phyloP scores from a whole-genome alignment of 306 rosid species.

The Cucurbita maxima region DNA sequence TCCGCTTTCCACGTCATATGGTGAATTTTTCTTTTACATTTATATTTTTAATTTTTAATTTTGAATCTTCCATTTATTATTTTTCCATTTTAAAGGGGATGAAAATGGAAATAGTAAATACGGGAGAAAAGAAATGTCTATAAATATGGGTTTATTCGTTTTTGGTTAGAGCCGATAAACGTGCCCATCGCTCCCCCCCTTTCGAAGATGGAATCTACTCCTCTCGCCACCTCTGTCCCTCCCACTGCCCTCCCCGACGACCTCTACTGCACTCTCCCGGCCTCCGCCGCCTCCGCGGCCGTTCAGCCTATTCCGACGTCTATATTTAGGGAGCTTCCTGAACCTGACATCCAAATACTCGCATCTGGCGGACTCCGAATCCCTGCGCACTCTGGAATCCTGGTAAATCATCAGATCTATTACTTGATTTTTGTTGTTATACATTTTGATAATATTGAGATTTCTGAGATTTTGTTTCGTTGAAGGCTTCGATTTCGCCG shows the following conservation, averaged over 20 bases:
- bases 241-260: slow-evolving; percentile 5
- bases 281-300: neutral
- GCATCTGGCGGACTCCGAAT: slow-evolving; percentile 55
- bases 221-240: neutral
- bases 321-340: slow-evolving; percentile 25
- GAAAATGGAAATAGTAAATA: neutral
- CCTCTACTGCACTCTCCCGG: slow-evolving; percentile 3
- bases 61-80: neutral
- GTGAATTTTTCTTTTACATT: neutral
- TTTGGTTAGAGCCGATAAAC: neutral
- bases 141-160: neutral
- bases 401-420: slow-evolving; percentile 21
- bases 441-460: no score
- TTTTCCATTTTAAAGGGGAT: neutral
- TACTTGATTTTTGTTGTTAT: neutral
- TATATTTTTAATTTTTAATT: neutral
- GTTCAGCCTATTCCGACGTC: neutral
- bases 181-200: neutral
- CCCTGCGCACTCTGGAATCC: slow-evolving; percentile 56
- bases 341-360: slow-evolving; percentile 52
- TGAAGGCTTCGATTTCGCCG: slow-evolving; percentile 58
- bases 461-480: neutral
- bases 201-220: neutral
- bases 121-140: neutral
- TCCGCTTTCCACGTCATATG: neutral